Evolutionary conservation across 306 rosid species (phyloP), one percentile per base, ranked within the genome.

Genomic region (Erythrophleum fordii): DNA sequence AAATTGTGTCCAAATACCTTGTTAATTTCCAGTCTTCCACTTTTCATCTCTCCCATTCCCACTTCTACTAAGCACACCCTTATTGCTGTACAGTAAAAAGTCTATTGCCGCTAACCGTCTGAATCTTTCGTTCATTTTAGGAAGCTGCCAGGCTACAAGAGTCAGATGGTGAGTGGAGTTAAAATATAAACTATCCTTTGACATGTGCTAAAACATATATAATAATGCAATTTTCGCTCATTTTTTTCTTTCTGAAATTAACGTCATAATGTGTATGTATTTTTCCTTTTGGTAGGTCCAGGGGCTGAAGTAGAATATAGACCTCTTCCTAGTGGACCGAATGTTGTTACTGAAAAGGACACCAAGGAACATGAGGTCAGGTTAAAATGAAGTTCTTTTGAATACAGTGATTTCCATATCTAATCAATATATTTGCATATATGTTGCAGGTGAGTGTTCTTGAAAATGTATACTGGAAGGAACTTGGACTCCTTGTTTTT

Each of bases 381-480:
- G 17, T 48, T 56, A 35, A 49, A 35, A 9, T 25, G 20, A 34
- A 73, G 69, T 59, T 70, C 25, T 80, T 64, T 28, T 35, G 16
- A 11, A 65, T 44, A 9, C 49, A 28, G 20, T 7, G 70, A 81
- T 70, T 74, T 73, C 76, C 66, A 23, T 67, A 61, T 85, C 83
- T 89, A 78, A 82, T 81, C 69, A 58, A 23, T 10, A 48, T n/a
- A 58, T 66, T 31, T 72, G 35, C 44, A 17, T 59, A 29, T 60
- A 1, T 83, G 48, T 85, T 86, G 87, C 90, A 95, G 97, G 87
- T 89, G 67, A 39, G 93, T 34, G 20, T 93, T 29, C 41, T 90
- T 61, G 87, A 90, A 84, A 93, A 95, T 64, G 89, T 95, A 7
- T 84, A 44, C 78, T 90, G 99, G 99, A 95, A 91, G 85, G 98